Evolutionary conservation across 106 monocot genomes (phyloP).

Genomic region (Agapanthus africanus): DNA sequence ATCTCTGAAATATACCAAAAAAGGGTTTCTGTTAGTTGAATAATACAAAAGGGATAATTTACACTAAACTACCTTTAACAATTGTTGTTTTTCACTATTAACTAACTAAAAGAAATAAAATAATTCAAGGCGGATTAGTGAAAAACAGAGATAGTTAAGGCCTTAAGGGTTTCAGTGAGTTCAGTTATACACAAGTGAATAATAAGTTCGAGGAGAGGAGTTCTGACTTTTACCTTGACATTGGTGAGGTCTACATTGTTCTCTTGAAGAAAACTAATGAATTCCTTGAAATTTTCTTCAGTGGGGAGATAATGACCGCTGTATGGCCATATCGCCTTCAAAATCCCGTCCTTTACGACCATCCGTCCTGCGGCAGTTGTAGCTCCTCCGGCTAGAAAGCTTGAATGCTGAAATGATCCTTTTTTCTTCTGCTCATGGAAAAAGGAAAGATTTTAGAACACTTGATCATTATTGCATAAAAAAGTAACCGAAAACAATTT

Average conservation of each 20-base stretch:
- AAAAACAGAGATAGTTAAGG: neutral
- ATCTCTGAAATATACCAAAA: constrained; percentile 44
- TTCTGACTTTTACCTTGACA: constrained; percentile 73
- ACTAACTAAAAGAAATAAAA: neutral
- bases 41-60: neutral
- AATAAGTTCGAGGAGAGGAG: neutral
- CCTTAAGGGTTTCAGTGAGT: no score
- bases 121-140: no score
- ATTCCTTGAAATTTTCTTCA: constrained; percentile 79
- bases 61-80: neutral
- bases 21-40: neutral
- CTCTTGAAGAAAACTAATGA: constrained; percentile 60
- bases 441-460: neutral
- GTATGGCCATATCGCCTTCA: constrained; percentile 75
- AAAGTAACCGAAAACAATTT: neutral
- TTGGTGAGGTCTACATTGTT: constrained; percentile 58
- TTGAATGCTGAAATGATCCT: constrained; percentile 63
- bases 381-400: constrained; percentile 65
- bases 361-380: constrained; percentile 69
- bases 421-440: constrained; percentile 45
- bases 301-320: constrained; percentile 88
- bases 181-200: no score
- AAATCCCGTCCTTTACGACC: constrained; percentile 48
- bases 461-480: neutral
- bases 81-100: neutral